These are phyloP conservation scores for Trichocladium uniseriatum DNA, from an alignment of 495 filamentous ascomycete genomes.

Conservation along the genomic window DNA sequence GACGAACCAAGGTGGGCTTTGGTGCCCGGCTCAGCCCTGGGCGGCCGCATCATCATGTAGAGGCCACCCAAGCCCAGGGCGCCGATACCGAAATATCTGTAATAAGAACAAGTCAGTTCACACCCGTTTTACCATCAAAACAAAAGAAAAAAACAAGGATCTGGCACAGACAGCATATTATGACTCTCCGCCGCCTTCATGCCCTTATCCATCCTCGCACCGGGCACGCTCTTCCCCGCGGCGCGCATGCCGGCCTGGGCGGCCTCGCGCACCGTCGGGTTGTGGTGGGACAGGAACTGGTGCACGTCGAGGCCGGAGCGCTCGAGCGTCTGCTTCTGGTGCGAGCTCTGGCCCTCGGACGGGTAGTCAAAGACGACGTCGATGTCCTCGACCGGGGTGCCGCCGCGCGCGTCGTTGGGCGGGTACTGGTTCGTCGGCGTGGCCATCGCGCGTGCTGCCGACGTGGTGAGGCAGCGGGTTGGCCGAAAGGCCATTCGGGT, in stretches of 20 bases:
- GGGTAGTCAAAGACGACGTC: constrained; percentile 25
- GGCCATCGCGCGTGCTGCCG: background rate
- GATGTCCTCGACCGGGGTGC: constrained; percentile 14
- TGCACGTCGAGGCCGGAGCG: constrained; percentile 6
- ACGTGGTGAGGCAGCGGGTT: constrained; percentile 6
- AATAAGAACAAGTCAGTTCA: background rate
- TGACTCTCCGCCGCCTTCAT: constrained; percentile 4
- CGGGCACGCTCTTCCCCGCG: background rate
- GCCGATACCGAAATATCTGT: constrained; percentile 10
- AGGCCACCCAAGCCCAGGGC: constrained; percentile 11
- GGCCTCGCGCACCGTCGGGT: background rate
- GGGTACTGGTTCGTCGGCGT: background rate
- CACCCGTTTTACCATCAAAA: too few relatives aligned
- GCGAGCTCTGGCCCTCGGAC: constrained; percentile 10
- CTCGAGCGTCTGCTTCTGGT: constrained; percentile 7
- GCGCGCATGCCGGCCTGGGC: background rate
- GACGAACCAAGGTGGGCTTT: background rate
- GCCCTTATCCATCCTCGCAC: constrained; percentile 4
- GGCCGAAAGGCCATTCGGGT: background rate
- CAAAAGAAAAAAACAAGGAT: too few relatives aligned
- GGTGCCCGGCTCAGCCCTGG: background rate
- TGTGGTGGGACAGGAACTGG: constrained; percentile 6
- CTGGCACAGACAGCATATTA: background rate
- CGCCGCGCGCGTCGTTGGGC: background rate
- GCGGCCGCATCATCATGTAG: constrained; percentile 12